A percentile compares a stretch with the other conserved stretches of the same genome.
phyloP scores from a whole-genome alignment of 768 basidiomycete species.

The Tubosaeta brunneosetosa region DNA sequence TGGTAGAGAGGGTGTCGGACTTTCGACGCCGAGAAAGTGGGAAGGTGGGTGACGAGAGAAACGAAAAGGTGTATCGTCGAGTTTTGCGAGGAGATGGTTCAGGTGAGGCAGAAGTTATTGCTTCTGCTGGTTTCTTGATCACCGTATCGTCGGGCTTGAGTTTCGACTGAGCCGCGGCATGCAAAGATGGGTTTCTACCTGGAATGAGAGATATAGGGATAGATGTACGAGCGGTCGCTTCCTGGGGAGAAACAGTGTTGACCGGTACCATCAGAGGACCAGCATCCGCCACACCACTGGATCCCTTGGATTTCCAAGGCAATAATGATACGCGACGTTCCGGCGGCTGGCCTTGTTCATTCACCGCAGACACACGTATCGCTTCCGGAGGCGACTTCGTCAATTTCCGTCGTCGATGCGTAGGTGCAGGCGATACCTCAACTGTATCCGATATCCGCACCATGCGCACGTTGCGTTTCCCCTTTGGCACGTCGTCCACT shows the following conservation, averaged over 20 bases:
- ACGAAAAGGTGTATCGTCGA: constrained; percentile 24
- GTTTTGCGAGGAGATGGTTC: constrained; percentile 6
- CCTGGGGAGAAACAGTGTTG: neutral
- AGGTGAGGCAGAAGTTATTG: neutral
- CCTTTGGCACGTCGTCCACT: constrained; percentile 3
- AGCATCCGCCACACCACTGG: neutral
- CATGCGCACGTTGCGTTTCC: constrained; percentile 18
- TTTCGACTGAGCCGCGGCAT: neutral
- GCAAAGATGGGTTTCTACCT: neutral
- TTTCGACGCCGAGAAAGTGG: constrained; percentile 18
- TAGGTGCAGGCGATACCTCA: constrained; percentile 16
- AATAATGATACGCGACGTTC: constrained; percentile 19
- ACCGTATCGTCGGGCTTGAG: neutral
- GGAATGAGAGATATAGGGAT: neutral
- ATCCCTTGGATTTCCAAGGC: constrained; percentile 20
- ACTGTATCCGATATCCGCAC: constrained; percentile 25
- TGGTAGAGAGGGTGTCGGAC: neutral
- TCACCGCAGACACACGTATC: neutral
- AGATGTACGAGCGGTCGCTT: neutral
- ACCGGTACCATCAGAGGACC: neutral
- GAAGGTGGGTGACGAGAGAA: constrained; percentile 20
- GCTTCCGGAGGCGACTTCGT: constrained; percentile 17
- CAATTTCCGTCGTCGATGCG: constrained; percentile 17
- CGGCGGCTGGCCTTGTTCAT: neutral
- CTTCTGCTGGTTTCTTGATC: neutral